Evolutionary conservation across 805 yeast genomes (phyloP).

Genomic region (Yamadazyma philogaea): DNA sequence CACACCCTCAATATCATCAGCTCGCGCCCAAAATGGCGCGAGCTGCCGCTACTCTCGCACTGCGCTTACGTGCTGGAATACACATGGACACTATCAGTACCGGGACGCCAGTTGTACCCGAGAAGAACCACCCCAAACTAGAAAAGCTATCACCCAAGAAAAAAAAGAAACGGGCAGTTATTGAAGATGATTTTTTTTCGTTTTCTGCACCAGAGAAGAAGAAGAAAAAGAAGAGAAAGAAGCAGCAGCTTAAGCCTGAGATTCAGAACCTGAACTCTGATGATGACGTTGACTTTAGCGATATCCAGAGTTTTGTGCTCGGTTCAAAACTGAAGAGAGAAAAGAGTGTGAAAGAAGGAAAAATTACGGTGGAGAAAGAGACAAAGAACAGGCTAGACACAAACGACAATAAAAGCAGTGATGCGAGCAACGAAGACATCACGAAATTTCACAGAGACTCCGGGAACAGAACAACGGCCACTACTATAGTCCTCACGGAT

Average conservation of each 20-base stretch:
- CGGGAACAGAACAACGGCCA: background rate
- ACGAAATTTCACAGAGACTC: background rate
- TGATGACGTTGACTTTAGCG: background rate
- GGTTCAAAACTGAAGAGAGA: background rate
- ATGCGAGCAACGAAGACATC: background rate
- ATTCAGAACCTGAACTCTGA: background rate
- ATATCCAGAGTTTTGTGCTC: slow-evolving; percentile 1
- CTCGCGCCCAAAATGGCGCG: background rate
- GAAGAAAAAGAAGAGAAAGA: slow-evolving; percentile 11
- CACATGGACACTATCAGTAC: background rate
- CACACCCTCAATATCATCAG: background rate
- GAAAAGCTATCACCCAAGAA: background rate
- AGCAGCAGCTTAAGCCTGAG: slow-evolving; percentile 3
- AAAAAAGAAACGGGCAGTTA: slow-evolving; percentile 7
- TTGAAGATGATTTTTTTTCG: slow-evolving; percentile 33
- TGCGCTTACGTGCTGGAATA: background rate
- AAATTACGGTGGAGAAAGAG: background rate
- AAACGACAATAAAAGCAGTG: too few species aligned
- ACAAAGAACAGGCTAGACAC: too few species aligned
- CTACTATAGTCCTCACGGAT: background rate
- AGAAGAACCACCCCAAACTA: background rate
- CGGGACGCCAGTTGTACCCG: background rate
- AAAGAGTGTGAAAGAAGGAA: background rate
- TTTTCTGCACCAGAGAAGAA: slow-evolving; percentile 14
- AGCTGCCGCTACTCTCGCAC: background rate